A percentile compares a stretch with the other conserved stretches of the same genome.
Conservation (phyloP, 768 basidiomycete species). For the Kwoniella heveanensis region DNA sequence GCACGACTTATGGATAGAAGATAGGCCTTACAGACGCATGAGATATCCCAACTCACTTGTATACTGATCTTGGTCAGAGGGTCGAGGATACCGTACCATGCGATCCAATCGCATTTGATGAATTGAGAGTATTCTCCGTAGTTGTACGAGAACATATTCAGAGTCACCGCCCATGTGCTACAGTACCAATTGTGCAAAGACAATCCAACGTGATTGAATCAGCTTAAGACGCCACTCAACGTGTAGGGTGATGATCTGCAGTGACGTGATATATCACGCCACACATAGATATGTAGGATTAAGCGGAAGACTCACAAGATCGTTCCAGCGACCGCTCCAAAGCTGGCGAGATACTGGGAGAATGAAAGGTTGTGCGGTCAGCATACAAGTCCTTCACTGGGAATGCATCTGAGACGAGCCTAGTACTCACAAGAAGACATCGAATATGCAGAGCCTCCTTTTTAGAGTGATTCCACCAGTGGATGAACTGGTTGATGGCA, state of each 20-base stretch:
- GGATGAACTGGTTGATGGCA: conserved; percentile 15
- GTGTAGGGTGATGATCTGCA: too few relatives aligned
- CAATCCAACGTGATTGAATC: neutral
- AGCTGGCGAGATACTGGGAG: conserved; percentile 23
- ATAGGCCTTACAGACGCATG: too few relatives aligned
- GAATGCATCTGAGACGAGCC: too few relatives aligned
- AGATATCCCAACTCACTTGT: conserved; percentile 25
- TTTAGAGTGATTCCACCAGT: conserved; percentile 11
- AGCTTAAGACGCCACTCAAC: too few relatives aligned
- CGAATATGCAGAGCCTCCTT: conserved; percentile 19
- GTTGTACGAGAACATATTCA: conserved; percentile 23
- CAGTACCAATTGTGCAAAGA: neutral
- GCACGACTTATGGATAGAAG: too few relatives aligned
- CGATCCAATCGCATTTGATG: conserved; percentile 23
- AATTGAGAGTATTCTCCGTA: conserved; percentile 21
- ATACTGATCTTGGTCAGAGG: conserved; percentile 26
- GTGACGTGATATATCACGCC: neutral
- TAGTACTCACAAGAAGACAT: conserved; percentile 14
- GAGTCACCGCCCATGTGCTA: conserved; percentile 22
- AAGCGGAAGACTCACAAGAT: conserved; percentile 20
- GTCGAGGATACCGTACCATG: conserved; percentile 25
- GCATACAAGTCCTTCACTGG: too few relatives aligned
- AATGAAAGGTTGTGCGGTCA: neutral
- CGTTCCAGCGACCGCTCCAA: conserved; percentile 15
- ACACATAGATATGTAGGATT: neutral